These are phyloP conservation scores for Eurotiales sp. DNA, from an alignment of 2,329 filamentous ascomycete genomes.

Conservation along the genomic window DNA sequence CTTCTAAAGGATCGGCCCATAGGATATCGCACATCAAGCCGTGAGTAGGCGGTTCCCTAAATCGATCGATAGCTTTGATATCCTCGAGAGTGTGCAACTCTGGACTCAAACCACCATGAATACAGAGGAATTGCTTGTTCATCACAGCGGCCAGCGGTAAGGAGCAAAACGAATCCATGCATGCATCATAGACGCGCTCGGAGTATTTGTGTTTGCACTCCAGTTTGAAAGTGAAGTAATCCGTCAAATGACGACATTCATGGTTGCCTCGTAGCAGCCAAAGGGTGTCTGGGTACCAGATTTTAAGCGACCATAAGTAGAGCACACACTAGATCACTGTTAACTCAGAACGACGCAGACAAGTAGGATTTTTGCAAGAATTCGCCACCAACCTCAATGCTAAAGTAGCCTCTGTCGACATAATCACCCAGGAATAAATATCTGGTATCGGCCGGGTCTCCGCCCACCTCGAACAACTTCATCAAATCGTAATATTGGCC, in stretches of 20 bases:
- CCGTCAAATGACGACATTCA: slow-evolving; percentile 96
- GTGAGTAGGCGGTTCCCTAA: slow-evolving; percentile 94
- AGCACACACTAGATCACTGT: slow-evolving; percentile 68
- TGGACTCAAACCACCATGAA: slow-evolving; percentile 92
- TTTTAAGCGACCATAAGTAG: slow-evolving; percentile 97
- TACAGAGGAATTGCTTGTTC: slow-evolving; percentile 99
- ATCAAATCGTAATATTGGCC: slow-evolving; percentile 99
- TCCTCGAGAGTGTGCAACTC: slow-evolving; percentile 96
- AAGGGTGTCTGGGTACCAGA: slow-evolving; percentile 95
- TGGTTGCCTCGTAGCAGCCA: slow-evolving; percentile 98
- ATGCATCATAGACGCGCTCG: slow-evolving; percentile 91
- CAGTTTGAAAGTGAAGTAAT: slow-evolving; percentile 99
- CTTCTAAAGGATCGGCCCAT: slow-evolving; percentile 96
- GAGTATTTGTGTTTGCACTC: slow-evolving; percentile 99
- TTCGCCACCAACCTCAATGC: slow-evolving; percentile 70
- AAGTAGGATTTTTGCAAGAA: neutral
- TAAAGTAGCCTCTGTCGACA: slow-evolving; percentile 97
- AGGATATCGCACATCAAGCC: slow-evolving; percentile 99
- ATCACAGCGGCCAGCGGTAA: slow-evolving; percentile 92
- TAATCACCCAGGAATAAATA: slow-evolving; percentile 98
- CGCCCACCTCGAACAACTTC: slow-evolving; percentile 98
- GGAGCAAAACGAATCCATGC: slow-evolving; percentile 96
- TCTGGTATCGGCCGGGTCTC: slow-evolving; percentile 90
- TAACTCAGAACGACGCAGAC: neutral
- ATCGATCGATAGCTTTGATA: slow-evolving; percentile 89